Evolutionary conservation across 495 filamentous ascomycete species (phyloP).

Genomic region (Trichoderma erinaceum): DNA sequence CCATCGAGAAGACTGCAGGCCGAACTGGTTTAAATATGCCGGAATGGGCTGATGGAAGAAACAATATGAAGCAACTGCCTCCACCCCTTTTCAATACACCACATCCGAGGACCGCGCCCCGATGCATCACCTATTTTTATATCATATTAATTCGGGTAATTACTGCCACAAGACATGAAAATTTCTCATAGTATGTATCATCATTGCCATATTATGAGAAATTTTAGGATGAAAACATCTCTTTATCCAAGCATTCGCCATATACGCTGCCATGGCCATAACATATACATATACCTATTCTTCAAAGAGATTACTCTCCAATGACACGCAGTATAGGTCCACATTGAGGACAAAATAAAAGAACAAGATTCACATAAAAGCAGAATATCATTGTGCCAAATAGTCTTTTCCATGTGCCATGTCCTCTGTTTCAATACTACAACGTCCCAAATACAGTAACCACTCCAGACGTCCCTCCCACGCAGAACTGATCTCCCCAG

Average conservation of each 20-base stretch:
- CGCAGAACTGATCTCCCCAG: constrained; percentile 53
- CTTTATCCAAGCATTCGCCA: too few relatives aligned
- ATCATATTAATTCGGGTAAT: not conserved
- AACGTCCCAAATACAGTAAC: constrained; percentile 46
- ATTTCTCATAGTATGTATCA: too few relatives aligned
- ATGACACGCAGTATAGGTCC: not conserved
- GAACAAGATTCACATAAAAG: not conserved
- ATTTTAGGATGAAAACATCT: too few relatives aligned
- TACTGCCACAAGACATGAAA: too few relatives aligned
- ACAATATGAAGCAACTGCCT: not conserved
- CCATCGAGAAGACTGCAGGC: constrained; percentile 87
- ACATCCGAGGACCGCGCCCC: not conserved
- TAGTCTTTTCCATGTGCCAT: not conserved
- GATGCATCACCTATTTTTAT: not conserved
- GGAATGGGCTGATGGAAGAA: constrained; percentile 58
- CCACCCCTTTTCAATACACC: not conserved
- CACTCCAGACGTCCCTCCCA: constrained; percentile 47
- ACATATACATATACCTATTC: not conserved
- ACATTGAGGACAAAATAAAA: not conserved
- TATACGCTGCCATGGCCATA: not conserved
- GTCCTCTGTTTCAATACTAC: not conserved
- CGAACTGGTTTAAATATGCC: constrained; percentile 93
- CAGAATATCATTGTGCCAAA: not conserved
- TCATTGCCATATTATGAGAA: too few relatives aligned
- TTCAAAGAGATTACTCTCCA: not conserved